Percentiles rank a stretch among this genome's conserved stretches.
These are phyloP conservation scores for Dipteronia sinensis DNA, from an alignment of 345 rosid genomes.

Conservation along the genomic window DNA sequence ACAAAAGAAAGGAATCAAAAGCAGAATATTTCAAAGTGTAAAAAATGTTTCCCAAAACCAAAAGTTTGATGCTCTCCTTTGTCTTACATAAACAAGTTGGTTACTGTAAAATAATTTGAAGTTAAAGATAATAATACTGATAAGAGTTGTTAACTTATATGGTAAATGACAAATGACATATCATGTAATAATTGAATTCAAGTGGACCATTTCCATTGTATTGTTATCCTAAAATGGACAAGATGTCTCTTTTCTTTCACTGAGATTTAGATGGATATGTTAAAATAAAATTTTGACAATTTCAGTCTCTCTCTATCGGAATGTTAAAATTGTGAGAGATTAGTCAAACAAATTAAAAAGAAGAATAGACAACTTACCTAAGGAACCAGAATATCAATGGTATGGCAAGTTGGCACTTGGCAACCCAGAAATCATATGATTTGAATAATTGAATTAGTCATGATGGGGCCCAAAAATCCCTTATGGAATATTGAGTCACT, in stretches of 20 bases:
- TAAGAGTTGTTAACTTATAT: not conserved
- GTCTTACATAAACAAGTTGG: too few relatives aligned
- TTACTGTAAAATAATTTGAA: not conserved
- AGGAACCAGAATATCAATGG: not conserved
- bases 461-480: not conserved
- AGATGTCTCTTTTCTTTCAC: not conserved
- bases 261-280: not conserved
- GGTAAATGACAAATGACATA: constrained; percentile 10
- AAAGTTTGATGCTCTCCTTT: not conserved
- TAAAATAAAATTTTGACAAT: not conserved
- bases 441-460: not conserved
- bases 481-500: not conserved
- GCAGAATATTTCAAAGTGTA: not conserved
- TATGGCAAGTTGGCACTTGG: too few relatives aligned
- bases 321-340: not conserved
- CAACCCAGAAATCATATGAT: not conserved
- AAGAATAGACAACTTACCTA: not conserved
- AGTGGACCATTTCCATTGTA: not conserved
- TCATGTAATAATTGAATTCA: not conserved
- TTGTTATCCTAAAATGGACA: not conserved
- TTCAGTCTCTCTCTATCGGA: not conserved
- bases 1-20: not conserved
- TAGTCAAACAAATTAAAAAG: not conserved
- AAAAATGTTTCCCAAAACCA: not conserved
- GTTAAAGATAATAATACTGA: not conserved